A percentile compares a stretch with the other conserved stretches of the same genome.
Conservation (phyloP, 1,284 basidiomycete species). For the Lignosus rhinocerotis region DNA sequence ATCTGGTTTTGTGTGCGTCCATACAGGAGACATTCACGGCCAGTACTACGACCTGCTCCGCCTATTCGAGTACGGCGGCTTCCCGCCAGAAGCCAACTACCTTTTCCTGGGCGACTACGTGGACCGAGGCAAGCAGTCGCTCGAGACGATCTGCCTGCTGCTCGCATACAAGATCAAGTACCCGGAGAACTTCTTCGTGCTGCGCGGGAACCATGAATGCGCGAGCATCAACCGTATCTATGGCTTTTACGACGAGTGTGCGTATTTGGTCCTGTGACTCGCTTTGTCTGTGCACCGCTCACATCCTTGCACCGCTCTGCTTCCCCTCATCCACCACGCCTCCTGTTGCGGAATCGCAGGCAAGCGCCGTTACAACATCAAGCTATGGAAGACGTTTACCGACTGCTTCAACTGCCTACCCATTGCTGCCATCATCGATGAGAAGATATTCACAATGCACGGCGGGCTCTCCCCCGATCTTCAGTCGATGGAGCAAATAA, state of each 20-base stretch:
- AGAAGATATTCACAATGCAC: slow-evolving; percentile 97
- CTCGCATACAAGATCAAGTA: slow-evolving; percentile 98
- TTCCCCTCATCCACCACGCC: background rate
- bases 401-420: slow-evolving; percentile 97
- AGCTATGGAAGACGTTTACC: slow-evolving; percentile 97
- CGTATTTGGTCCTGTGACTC: slow-evolving; percentile 35
- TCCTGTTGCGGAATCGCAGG: slow-evolving; percentile 46
- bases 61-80: slow-evolving; percentile 93
- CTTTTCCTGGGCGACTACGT: slow-evolving; percentile 96
- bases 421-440: slow-evolving; percentile 95
- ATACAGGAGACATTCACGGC: slow-evolving; percentile 87
- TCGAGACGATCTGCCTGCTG: slow-evolving; percentile 91
- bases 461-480: slow-evolving; percentile 93
- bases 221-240: slow-evolving; percentile 96
- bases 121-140: slow-evolving; percentile 91
- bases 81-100: slow-evolving; percentile 95
- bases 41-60: slow-evolving; percentile 95
- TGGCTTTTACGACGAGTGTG: slow-evolving; percentile 96
- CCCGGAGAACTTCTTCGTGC: slow-evolving; percentile 96
- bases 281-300: slow-evolving; percentile 7
- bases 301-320: slow-evolving; percentile 11
- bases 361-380: slow-evolving; percentile 98
- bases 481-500: slow-evolving; percentile 99
- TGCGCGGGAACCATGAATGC: slow-evolving; percentile 94
- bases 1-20: background rate